Evolutionary conservation across 768 basidiomycete genomes (phyloP), one percentile per base, ranked within the genome.

Genomic region (Tulasnella sp.): DNA sequence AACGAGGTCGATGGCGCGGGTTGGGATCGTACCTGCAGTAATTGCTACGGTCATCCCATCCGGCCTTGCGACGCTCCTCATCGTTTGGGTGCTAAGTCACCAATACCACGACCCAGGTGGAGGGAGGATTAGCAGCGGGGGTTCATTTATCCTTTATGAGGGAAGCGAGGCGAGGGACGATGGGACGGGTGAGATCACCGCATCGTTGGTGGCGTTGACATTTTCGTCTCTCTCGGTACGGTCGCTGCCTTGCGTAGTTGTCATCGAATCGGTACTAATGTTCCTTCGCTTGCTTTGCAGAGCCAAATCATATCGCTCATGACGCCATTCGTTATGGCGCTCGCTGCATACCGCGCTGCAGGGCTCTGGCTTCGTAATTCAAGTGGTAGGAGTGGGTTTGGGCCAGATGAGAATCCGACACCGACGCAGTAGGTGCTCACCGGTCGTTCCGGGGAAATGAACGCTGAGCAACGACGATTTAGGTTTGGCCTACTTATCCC

Each of bases 301-400:
- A 48, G 46, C 25, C 46, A 48, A 8, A n/a, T 48, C n/a, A 48
- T 48, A 23, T 48, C 46, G n/a, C 27, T 48, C 14, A 48, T 32
- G 19, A 48, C 27, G 27, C 27, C 46, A n/a, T 31, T 48, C 14
- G 27, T 48, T 32, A 48, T 48, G 46, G 34, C 27, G 0, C 27
- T 48, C 23, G 25, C 34, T 25, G 46, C 46, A 6, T 48, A 48
- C 46, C 46, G 46, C 4, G 46, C 46, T 8, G 46, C 46, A 7
- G 46, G 27, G 8, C 46, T 29, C 6, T 48, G 46, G 46, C 46
- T 48, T 11, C 29, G 21, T 32, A 48, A 32, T 19, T 48, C 46
- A 48, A 32, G 34, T 25, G 34, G 12, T 29, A 12, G 12, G 3
- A 48, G 27, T 17, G 15, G 6, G 14, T 23, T 32, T 14, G n/a